These are phyloP conservation scores for Mycena epipterygia DNA, from an alignment of 768 basidiomycete genomes.

Conservation along the genomic window DNA sequence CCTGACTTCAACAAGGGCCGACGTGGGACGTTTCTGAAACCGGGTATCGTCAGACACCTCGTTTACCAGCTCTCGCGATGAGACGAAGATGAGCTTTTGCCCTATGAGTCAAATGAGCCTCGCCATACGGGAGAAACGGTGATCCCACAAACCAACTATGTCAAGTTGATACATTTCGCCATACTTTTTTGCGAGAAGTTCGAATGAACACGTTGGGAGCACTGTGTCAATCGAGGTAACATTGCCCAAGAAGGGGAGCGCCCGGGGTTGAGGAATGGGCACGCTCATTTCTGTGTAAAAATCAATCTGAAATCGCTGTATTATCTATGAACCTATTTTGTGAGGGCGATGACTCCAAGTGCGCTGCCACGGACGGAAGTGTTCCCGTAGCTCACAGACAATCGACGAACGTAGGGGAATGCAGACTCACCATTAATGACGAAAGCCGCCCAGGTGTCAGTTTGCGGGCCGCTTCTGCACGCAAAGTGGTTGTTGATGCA, in stretches of 20 bases:
- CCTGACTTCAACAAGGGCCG: slow-evolving; percentile 1
- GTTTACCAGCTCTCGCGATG: slow-evolving; percentile 13
- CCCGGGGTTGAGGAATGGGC: slow-evolving; percentile 53
- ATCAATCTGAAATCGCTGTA: too few species aligned
- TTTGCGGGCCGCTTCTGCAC: too few species aligned
- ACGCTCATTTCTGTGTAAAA: too few species aligned
- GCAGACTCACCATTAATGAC: too few species aligned
- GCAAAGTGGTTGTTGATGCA: too few species aligned
- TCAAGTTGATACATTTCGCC: slow-evolving; percentile 55
- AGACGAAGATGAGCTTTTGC: neutral
- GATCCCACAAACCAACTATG: slow-evolving; percentile 45
- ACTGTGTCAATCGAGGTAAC: slow-evolving; percentile 47
- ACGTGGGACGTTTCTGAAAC: slow-evolving; percentile 15
- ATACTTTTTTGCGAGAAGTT: slow-evolving; percentile 49
- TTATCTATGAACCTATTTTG: too few species aligned
- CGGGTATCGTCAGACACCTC: slow-evolving; percentile 28
- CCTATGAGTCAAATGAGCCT: neutral
- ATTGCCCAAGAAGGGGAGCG: slow-evolving; percentile 56
- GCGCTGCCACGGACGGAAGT: too few species aligned
- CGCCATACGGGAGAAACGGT: too few species aligned
- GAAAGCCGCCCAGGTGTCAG: too few species aligned
- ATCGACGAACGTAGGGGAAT: too few species aligned
- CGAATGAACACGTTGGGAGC: slow-evolving; percentile 47
- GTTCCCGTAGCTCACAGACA: too few species aligned
- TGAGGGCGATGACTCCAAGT: too few species aligned